A percentile compares a stretch with the other conserved stretches of the same genome.
phyloP scores from a whole-genome alignment of 2,329 filamentous ascomycete species.

The Pseudogymnoascus sp. region DNA sequence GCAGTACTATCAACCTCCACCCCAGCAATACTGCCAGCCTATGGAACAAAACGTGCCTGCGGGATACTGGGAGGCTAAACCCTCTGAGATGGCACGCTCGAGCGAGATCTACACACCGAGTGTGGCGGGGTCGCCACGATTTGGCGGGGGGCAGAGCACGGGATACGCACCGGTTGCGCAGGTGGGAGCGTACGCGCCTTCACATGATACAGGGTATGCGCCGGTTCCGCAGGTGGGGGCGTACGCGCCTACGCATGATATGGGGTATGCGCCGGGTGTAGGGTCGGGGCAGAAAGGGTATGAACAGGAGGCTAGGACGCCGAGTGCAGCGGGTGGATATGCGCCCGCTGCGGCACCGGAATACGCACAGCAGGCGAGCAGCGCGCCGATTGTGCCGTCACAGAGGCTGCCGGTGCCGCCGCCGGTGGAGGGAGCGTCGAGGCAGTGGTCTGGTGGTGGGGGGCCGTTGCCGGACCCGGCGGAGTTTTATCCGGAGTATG shows the following conservation, averaged over 20 bases:
- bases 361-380: not conserved
- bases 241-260: not conserved
- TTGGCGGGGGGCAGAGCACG: not conserved
- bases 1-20: not conserved
- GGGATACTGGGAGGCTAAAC: not conserved
- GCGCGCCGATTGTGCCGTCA: not conserved
- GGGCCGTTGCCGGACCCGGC: not conserved
- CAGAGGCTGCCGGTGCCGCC: not conserved
- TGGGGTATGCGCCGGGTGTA: not conserved
- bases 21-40: not conserved
- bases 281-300: not conserved
- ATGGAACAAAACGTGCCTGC: not conserved
- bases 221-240: not conserved
- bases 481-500: constrained; percentile 4
- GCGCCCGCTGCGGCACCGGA: not conserved
- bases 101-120: not conserved
- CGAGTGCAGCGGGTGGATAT: not conserved
- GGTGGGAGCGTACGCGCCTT: not conserved
- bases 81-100: not conserved
- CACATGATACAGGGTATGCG: not conserved
- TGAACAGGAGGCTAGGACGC: not conserved
- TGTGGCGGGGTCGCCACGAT: not conserved
- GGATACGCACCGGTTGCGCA: not conserved
- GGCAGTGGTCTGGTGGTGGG: not conserved
- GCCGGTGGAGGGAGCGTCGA: not conserved